Conservation (phyloP, 2,329 filamentous ascomycete species). For the Fusarium sp. region DNA sequence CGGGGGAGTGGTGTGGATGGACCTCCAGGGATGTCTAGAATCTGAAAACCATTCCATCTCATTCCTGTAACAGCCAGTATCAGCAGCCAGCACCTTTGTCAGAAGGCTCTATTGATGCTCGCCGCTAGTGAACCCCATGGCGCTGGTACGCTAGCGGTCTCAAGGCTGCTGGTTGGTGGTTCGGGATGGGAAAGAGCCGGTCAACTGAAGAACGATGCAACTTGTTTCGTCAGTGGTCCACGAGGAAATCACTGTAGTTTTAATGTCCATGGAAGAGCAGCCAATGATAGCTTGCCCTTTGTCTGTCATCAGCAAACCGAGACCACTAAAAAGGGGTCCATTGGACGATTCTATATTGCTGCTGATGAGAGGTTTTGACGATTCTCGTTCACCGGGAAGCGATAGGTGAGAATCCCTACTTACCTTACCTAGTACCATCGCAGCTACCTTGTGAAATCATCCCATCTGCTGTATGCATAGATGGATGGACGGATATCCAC, state of each 20-base stretch:
- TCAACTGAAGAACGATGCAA: conserved; percentile 29
- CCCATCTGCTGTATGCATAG: not conserved
- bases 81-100: not conserved
- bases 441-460: not conserved
- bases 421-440: not conserved
- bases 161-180: conserved; percentile 29
- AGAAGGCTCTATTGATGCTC: conserved; percentile 24
- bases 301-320: conserved; percentile 11
- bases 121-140: conserved; percentile 36
- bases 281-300: conserved; percentile 19
- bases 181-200: conserved; percentile 34
- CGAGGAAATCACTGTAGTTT: conserved; percentile 21
- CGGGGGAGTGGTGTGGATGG: conserved; percentile 15
- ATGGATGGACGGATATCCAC: too few relatives aligned
- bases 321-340: not conserved
- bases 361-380: conserved; percentile 19
- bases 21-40: conserved; percentile 23
- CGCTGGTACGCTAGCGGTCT: conserved; percentile 40
- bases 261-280: not conserved
- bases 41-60: conserved; percentile 30
- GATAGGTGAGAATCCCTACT: conserved; percentile 2
- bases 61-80: conserved; percentile 38
- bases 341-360: conserved; percentile 22
- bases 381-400: conserved; percentile 1
- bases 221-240: conserved; percentile 41